Evolutionary conservation across 2,329 filamentous ascomycete species (phyloP).

Genomic region (Trichophyton equinum): DNA sequence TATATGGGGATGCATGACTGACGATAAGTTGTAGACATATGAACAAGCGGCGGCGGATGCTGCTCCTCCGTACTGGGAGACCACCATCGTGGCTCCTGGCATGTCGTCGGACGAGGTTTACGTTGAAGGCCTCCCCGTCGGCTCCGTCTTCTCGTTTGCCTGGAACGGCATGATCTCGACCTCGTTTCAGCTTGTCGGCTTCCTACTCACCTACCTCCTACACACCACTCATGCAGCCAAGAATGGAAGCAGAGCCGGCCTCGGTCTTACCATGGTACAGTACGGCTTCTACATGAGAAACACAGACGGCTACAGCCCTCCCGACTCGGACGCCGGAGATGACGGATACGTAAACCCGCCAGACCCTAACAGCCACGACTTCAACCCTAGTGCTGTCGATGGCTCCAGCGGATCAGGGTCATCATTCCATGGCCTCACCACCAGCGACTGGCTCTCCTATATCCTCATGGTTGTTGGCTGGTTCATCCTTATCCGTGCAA

Average conservation of each 20-base stretch:
- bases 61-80: conserved; percentile 97
- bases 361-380: conserved; percentile 83
- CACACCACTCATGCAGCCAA: conserved; percentile 98
- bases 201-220: conserved; percentile 92
- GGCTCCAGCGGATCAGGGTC: conserved; percentile 18
- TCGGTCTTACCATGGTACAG: conserved; percentile 89
- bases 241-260: conserved; percentile 85
- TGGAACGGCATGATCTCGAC: conserved; percentile 88
- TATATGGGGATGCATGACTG: not conserved
- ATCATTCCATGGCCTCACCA: conserved; percentile 46
- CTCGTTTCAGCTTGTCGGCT: conserved; percentile 93
- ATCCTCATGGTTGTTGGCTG: conserved; percentile 92
- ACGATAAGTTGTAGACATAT: conserved; percentile 54
- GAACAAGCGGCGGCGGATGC: conserved; percentile 96
- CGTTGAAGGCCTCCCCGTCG: conserved; percentile 86
- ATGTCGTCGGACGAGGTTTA: conserved; percentile 91
- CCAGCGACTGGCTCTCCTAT: conserved; percentile 82
- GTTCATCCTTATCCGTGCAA: conserved; percentile 92
- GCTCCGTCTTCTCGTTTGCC: conserved; percentile 66
- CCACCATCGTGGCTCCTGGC: conserved; percentile 87
- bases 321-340: conserved; percentile 39
- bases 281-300: conserved; percentile 92
- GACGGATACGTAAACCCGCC: conserved; percentile 43
- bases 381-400: conserved; percentile 59
- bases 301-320: conserved; percentile 26